Percentiles rank a stretch among this genome's conserved stretches.
Conservation (phyloP, 306 rosid species). For the Rosa persica region DNA sequence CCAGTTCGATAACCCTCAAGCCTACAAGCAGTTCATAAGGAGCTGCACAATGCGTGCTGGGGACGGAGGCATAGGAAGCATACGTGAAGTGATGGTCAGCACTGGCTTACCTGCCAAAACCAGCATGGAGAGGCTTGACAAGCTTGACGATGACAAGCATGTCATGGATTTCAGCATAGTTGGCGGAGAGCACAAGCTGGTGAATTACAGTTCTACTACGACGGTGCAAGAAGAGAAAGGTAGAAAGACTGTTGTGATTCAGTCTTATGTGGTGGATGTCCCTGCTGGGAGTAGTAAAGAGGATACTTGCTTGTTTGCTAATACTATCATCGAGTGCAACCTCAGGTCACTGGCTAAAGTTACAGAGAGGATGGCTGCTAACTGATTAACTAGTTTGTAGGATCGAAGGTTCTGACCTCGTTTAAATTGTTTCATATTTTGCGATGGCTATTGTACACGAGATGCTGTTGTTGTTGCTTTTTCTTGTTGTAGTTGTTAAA, state of each 20-base stretch:
- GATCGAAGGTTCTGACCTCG: neutral
- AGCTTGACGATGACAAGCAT: conserved; percentile 47
- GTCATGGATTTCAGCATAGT: conserved; percentile 52
- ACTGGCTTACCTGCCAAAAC: conserved; percentile 56
- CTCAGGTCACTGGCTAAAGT: conserved; percentile 54
- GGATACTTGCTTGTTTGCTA: conserved; percentile 55
- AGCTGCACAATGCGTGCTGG: conserved; percentile 48
- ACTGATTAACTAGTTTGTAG: neutral
- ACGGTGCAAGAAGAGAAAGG: conserved; percentile 35
- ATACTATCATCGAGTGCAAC: conserved; percentile 58
- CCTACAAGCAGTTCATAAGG: conserved; percentile 52
- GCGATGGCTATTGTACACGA: neutral
- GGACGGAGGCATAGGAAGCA: conserved; percentile 52
- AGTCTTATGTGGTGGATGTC: conserved; percentile 67
- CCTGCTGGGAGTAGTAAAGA: conserved; percentile 48
- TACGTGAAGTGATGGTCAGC: conserved; percentile 39
- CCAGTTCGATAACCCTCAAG: conserved; percentile 56
- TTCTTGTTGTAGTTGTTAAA: neutral
- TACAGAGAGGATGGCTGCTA: conserved; percentile 29
- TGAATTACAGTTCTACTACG: conserved; percentile 53
- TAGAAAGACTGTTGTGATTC: conserved; percentile 43
- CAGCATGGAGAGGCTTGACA: conserved; percentile 58
- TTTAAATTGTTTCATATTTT: neutral
- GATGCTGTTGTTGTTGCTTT: neutral
- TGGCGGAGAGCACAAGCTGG: conserved; percentile 67